Evolutionary conservation across 169 alveolate species (phyloP), one percentile per base, ranked within the genome.

Genomic region (Perkinsus chesapeaki): DNA sequence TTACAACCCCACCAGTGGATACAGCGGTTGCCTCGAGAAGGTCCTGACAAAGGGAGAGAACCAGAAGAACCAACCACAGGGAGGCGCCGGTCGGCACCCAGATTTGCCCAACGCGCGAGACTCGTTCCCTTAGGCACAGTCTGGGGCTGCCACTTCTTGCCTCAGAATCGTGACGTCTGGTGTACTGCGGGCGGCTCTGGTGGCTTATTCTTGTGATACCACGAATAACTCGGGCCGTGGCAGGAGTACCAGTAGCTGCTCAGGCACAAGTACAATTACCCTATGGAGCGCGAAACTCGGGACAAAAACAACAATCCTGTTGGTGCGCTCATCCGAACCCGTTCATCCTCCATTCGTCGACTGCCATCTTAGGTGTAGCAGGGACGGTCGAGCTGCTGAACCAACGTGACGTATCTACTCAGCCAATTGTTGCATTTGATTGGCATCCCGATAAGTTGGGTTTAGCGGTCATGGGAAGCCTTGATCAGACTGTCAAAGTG

Each of bases 361-460:
- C n/a, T n/a, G n/a, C n/a, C n/a, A n/a, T n/a, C n/a, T n/a, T 94
- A 34, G 99, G 99, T 47, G 98, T 98, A 20, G 97, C 96, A 0
- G 99, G 99, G 39, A 96, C 96, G 36, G 94, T 97, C 39, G 97
- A 96, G 91, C 93, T 97, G 92, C 96, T 98, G 91, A 98, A 98
- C 94, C 97, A 96, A 91, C 97, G 96, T 93, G 98, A 95, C 39
- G 95, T 98, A 39, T 97, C 98, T 73, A 95, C 98, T 39, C 98
- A 98, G 94, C 99, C 99, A 9, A 96, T 98, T 91, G 97, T 97
- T 39, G 95, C 98, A 31, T 96, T 97, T 91, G 99, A 97, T 94
- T 97, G 99, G 99, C 96, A 96, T 93, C 93, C 92, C 73, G 93
- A 96, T 93, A 96, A 96, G 94, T 90, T 95, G 1, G 98, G 98